phyloP scores from a whole-genome alignment of 108 stramenopile species.

The Nitzschia sp. region DNA sequence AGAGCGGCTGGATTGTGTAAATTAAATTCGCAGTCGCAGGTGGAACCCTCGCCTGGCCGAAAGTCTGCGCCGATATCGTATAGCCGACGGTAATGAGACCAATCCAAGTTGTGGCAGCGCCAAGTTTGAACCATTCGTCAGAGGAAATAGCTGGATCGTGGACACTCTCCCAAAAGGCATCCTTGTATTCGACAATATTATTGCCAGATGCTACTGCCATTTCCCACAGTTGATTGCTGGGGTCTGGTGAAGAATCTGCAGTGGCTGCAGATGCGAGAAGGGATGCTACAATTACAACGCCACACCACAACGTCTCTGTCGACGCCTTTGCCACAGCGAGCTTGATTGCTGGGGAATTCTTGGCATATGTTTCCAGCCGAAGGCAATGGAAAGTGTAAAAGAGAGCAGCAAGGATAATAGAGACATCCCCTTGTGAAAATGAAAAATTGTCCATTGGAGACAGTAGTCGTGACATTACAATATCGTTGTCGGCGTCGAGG shows the following conservation, averaged over 20 bases:
- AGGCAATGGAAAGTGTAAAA: conserved; percentile 78
- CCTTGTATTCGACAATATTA: neutral
- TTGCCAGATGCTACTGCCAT: conserved; percentile 26
- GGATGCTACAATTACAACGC: conserved; percentile 12
- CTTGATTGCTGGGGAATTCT: conserved; percentile 40
- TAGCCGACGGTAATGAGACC: conserved; percentile 81
- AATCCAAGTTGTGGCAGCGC: conserved; percentile 69
- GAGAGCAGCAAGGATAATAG: conserved; percentile 62
- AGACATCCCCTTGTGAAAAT: conserved; percentile 48
- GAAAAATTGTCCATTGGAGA: neutral
- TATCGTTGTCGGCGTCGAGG: neutral
- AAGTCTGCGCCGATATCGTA: conserved; percentile 84
- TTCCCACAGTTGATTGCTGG: neutral
- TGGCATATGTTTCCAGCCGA: conserved; percentile 68
- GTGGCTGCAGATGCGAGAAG: neutral
- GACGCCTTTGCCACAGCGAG: conserved; percentile 73
- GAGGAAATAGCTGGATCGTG: conserved; percentile 3
- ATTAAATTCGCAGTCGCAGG: conserved; percentile 83
- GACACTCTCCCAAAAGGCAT: neutral
- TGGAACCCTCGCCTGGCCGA: conserved; percentile 69
- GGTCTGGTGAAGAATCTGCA: neutral
- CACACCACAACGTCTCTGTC: conserved; percentile 56
- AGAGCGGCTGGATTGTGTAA: conserved; percentile 86
- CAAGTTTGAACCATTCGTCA: conserved; percentile 3
- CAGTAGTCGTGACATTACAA: neutral